Conservation (phyloP, 2,329 filamentous ascomycete species). For the Scopulariopsis brevicaulis region DNA sequence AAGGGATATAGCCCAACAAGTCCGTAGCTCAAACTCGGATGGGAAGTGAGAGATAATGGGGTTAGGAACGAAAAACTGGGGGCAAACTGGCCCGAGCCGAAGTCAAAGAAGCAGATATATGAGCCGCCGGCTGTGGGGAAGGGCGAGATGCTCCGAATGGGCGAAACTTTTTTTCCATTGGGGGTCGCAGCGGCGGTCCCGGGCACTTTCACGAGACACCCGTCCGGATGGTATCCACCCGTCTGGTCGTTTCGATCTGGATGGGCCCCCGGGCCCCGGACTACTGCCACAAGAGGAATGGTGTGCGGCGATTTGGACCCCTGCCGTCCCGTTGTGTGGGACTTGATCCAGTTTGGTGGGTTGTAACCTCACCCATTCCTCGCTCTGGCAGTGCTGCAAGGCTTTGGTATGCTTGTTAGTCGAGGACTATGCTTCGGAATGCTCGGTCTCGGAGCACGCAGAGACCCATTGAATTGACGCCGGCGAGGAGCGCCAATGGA, state of each 20-base stretch:
- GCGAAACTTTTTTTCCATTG: neutral
- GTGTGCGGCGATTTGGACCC: neutral
- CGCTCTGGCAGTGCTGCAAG: neutral
- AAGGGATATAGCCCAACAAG: neutral
- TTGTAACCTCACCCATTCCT: neutral
- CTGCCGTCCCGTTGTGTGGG: neutral
- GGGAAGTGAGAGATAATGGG: neutral
- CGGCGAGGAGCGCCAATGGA: neutral
- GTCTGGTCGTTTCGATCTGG: neutral
- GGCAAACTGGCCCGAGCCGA: neutral
- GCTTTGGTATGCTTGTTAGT: neutral
- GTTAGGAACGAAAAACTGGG: neutral
- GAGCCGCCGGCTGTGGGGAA: neutral
- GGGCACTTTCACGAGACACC: neutral
- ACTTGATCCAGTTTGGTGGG: neutral
- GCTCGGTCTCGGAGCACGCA: neutral
- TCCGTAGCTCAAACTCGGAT: neutral
- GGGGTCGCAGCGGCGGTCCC: neutral
- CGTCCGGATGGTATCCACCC: neutral
- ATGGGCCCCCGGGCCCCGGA: neutral
- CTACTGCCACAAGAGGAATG: neutral
- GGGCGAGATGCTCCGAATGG: neutral
- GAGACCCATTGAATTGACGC: neutral
- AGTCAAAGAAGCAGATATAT: neutral
- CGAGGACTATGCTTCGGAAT: neutral